Conservation (phyloP, 192 early-diverging fungal genomes). For the Podila minutissima region DNA sequence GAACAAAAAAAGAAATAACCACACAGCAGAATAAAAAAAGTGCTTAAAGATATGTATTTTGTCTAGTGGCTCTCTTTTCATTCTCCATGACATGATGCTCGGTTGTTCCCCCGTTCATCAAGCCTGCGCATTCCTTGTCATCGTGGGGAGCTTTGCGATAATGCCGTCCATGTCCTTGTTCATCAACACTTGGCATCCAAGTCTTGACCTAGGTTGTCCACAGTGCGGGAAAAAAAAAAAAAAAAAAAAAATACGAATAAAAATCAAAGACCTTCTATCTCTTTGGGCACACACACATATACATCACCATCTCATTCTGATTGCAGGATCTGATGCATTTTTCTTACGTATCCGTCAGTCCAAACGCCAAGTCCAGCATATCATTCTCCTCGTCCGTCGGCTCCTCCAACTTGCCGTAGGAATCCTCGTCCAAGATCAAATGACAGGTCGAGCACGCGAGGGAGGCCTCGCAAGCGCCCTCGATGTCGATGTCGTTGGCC, state of each 20-base stretch:
- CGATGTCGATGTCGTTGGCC: slow-evolving; percentile 91
- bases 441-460: slow-evolving; percentile 96
- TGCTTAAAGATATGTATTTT: neutral
- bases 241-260: neutral
- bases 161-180: slow-evolving; percentile 90
- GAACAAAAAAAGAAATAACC: neutral
- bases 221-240: neutral
- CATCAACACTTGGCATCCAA: slow-evolving; percentile 96
- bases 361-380: slow-evolving; percentile 98
- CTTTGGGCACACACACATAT: neutral
- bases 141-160: slow-evolving; percentile 86
- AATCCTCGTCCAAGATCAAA: slow-evolving; percentile 83
- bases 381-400: slow-evolving; percentile 98
- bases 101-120: neutral
- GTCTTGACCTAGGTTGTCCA: slow-evolving; percentile 70
- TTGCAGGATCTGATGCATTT: too few species aligned
- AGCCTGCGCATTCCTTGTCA: slow-evolving; percentile 79
- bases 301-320: too few species aligned
- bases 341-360: slow-evolving; percentile 91
- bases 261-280: neutral
- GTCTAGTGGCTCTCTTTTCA: neutral
- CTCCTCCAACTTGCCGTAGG: slow-evolving; percentile 87
- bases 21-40: neutral
- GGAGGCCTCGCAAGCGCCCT: slow-evolving; percentile 97
- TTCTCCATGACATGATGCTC: neutral